These are phyloP conservation scores for Exserohilum rostratum DNA, from an alignment of 2,329 filamentous ascomycete species.

Conservation along the genomic window DNA sequence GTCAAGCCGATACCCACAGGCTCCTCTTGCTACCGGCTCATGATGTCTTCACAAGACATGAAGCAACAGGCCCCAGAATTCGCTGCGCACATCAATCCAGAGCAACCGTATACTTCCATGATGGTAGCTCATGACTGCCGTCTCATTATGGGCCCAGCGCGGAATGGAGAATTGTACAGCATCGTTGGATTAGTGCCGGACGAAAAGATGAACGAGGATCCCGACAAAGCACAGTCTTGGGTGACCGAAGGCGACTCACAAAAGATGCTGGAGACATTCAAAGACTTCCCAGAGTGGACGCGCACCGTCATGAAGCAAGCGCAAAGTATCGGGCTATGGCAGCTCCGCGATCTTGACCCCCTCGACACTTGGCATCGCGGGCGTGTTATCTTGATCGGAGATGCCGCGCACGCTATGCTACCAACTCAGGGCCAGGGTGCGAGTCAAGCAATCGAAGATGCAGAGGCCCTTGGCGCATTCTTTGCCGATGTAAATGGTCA, in stretches of 20 bases:
- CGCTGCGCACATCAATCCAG: constrained; percentile 42
- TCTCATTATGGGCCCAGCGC: constrained; percentile 56
- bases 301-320: constrained; percentile 41
- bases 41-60: constrained; percentile 33
- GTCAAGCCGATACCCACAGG: constrained; percentile 43
- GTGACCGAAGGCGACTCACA: constrained; percentile 46
- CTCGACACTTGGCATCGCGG: constrained; percentile 53
- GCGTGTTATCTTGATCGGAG: constrained; percentile 60
- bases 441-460: constrained; percentile 60
- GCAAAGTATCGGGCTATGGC: constrained; percentile 52
- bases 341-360: constrained; percentile 54
- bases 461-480: constrained; percentile 51
- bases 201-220: constrained; percentile 49
- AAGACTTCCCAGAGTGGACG: constrained; percentile 52
- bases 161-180: constrained; percentile 51
- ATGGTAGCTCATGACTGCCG: constrained; percentile 52
- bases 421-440: constrained; percentile 62
- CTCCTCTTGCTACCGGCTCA: constrained; percentile 49
- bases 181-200: constrained; percentile 56
- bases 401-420: constrained; percentile 58
- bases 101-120: constrained; percentile 54
- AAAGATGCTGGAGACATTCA: constrained; percentile 50
- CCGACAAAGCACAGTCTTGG: constrained; percentile 49
- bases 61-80: constrained; percentile 31
- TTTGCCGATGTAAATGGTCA: constrained; percentile 16